Evolutionary conservation across 805 yeast genomes (phyloP).

Genomic region (Candida nanaspora): DNA sequence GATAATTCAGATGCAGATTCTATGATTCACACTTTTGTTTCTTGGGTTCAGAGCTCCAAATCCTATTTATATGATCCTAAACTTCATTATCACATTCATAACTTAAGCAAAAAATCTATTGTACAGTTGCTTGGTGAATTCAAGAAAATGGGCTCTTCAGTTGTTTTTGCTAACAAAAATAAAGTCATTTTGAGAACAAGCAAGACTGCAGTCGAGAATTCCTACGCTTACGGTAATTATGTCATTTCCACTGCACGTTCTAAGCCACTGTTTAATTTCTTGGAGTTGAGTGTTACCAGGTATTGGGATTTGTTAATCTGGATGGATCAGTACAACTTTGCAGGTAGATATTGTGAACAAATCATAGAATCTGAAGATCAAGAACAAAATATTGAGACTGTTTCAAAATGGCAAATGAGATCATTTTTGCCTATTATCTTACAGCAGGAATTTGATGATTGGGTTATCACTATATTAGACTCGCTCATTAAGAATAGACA

Average conservation of each 20-base stretch:
- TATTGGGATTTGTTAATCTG: slow-evolving; percentile 93
- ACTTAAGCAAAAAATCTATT: slow-evolving; percentile 74
- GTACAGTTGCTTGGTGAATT: slow-evolving; percentile 78
- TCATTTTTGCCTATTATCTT: slow-evolving; percentile 66
- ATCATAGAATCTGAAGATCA: slow-evolving; percentile 30
- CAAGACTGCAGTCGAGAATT: slow-evolving; percentile 74
- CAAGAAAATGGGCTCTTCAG: slow-evolving; percentile 66
- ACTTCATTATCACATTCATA: slow-evolving; percentile 81
- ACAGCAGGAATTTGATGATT: slow-evolving; percentile 80
- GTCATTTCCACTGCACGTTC: slow-evolving; percentile 70
- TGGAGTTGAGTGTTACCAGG: slow-evolving; percentile 65
- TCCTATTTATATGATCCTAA: slow-evolving; percentile 72
- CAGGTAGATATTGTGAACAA: slow-evolving; percentile 56
- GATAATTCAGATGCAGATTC: slow-evolving; percentile 70
- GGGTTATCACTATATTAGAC: slow-evolving; percentile 75
- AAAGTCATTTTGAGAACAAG: slow-evolving; percentile 65
- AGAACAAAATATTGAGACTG: slow-evolving; percentile 40
- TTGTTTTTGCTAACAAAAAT: slow-evolving; percentile 75
- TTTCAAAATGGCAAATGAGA: slow-evolving; percentile 72
- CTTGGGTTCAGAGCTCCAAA: slow-evolving; percentile 78
- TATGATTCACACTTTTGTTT: slow-evolving; percentile 70
- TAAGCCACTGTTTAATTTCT: slow-evolving; percentile 72
- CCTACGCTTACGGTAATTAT: slow-evolving; percentile 87
- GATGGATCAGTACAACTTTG: slow-evolving; percentile 89
- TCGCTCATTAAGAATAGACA: slow-evolving; percentile 51